These are phyloP conservation scores for Talaromyces sp. DNA, from an alignment of 2,329 filamentous ascomycete species.

Conservation along the genomic window DNA sequence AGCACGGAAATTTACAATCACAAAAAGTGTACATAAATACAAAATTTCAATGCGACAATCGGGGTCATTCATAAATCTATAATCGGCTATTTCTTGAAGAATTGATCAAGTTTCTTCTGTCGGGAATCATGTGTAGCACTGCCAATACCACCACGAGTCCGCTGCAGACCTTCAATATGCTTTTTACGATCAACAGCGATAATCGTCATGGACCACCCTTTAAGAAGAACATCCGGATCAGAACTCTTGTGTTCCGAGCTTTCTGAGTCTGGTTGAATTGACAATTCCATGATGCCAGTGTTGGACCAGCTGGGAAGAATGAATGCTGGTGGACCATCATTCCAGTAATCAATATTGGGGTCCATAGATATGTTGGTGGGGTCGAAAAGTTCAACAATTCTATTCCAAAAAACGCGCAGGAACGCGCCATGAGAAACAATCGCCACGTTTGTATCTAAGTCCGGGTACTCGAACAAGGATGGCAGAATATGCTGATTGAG, in stretches of 20 bases:
- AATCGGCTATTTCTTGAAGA: constrained; percentile 55
- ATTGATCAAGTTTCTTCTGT: constrained; percentile 75
- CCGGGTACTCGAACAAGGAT: constrained; percentile 45
- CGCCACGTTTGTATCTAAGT: constrained; percentile 54
- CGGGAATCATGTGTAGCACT: constrained; percentile 73
- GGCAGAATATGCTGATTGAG: constrained; percentile 66
- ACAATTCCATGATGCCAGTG: constrained; percentile 62
- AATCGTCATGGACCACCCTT: constrained; percentile 56
- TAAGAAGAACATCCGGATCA: constrained; percentile 2
- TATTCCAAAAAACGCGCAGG: constrained; percentile 68
- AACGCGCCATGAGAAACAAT: constrained; percentile 86
- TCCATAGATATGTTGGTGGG: constrained; percentile 47
- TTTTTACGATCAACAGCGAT: constrained; percentile 67
- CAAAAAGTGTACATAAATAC: no score
- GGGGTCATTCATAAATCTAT: background rate
- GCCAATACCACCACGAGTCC: constrained; percentile 80
- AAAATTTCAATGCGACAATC: background rate
- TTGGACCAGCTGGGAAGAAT: constrained; percentile 65
- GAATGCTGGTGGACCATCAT: constrained; percentile 46
- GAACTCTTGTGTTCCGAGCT: background rate
- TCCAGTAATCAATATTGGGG: constrained; percentile 1
- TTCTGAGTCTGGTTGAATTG: constrained; percentile 26
- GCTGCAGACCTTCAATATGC: constrained; percentile 74
- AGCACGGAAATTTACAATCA: no score
- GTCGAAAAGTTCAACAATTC: constrained; percentile 61